Conservation (phyloP, 2,329 filamentous ascomycete species). For the Arthrinium puccinioides region DNA sequence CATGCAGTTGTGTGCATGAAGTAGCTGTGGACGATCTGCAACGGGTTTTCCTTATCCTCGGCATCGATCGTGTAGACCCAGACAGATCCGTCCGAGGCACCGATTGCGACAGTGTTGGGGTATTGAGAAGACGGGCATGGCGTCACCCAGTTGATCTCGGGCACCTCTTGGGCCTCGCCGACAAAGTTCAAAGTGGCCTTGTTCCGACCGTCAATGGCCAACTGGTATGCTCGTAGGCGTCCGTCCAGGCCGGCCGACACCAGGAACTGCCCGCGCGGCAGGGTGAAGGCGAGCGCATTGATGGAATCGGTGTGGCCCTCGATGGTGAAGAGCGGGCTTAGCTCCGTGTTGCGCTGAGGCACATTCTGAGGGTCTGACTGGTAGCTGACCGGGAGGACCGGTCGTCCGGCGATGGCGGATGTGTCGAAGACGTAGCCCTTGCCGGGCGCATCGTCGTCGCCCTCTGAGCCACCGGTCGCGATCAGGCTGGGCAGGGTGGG, state of each 20-base stretch:
- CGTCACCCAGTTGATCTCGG: slow-evolving; percentile 87
- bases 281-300: slow-evolving; percentile 77
- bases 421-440: slow-evolving; percentile 82
- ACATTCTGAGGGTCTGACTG: slow-evolving; percentile 54
- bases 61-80: slow-evolving; percentile 91
- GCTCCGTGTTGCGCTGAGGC: slow-evolving; percentile 41
- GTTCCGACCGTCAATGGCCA: slow-evolving; percentile 36
- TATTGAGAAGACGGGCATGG: slow-evolving; percentile 65
- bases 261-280: slow-evolving; percentile 74
- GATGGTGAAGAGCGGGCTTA: slow-evolving; percentile 64
- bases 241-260: slow-evolving; percentile 88
- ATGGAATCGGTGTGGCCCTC: slow-evolving; percentile 92
- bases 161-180: slow-evolving; percentile 78
- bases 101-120: slow-evolving; percentile 78
- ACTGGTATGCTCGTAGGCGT: slow-evolving; percentile 63
- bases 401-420: slow-evolving; percentile 52
- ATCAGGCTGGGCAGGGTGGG: slow-evolving; percentile 70
- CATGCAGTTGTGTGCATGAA: slow-evolving; percentile 82
- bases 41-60: slow-evolving; percentile 47
- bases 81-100: slow-evolving; percentile 83
- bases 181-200: slow-evolving; percentile 53
- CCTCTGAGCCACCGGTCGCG: slow-evolving; percentile 74
- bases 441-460: slow-evolving; percentile 57
- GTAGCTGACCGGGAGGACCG: slow-evolving; percentile 71
- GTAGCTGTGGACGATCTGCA: slow-evolving; percentile 84